Evolutionary conservation across 192 early-diverging fungal species (phyloP).

Genomic region (Entomortierella parvispora): DNA sequence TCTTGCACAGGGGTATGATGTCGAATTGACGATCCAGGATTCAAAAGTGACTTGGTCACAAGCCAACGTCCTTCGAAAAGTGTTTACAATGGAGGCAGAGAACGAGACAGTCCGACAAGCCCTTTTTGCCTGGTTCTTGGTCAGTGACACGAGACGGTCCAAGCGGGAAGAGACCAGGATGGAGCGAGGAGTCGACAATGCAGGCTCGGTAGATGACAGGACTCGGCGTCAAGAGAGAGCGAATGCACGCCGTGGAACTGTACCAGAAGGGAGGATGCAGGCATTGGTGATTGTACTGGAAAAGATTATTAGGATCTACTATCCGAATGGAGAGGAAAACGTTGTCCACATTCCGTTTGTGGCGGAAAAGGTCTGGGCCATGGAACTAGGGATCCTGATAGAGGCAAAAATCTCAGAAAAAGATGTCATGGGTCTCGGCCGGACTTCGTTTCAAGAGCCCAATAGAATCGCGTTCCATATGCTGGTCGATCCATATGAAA

Average conservation of each 20-base stretch:
- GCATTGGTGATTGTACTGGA: slow-evolving; percentile 48
- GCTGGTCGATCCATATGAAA: slow-evolving; percentile 59
- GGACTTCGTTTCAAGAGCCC: background rate
- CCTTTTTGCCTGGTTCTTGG: slow-evolving; percentile 54
- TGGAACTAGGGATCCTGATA: slow-evolving; percentile 58
- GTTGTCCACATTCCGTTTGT: slow-evolving; percentile 52
- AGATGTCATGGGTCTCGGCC: slow-evolving; percentile 34
- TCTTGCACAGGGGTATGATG: slow-evolving; percentile 38
- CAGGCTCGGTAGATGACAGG: background rate
- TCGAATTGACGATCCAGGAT: slow-evolving; percentile 39
- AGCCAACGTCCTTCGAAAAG: slow-evolving; percentile 47
- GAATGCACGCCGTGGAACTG: slow-evolving; percentile 1
- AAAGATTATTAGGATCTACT: slow-evolving; percentile 46
- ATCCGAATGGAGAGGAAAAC: slow-evolving; percentile 42
- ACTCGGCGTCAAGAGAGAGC: background rate
- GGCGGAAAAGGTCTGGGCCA: slow-evolving; percentile 55
- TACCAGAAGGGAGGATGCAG: slow-evolving; percentile 28
- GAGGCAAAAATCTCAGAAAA: slow-evolving; percentile 29
- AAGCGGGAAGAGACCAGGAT: slow-evolving; percentile 5
- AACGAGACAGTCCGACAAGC: slow-evolving; percentile 46
- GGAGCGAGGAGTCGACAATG: slow-evolving; percentile 10
- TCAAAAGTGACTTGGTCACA: slow-evolving; percentile 52
- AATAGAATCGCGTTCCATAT: slow-evolving; percentile 50
- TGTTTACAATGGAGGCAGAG: slow-evolving; percentile 41
- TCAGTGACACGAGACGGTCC: slow-evolving; percentile 11